Evolutionary conservation across 805 yeast genomes (phyloP).

Genomic region (Cyberlindnera lachancei): DNA sequence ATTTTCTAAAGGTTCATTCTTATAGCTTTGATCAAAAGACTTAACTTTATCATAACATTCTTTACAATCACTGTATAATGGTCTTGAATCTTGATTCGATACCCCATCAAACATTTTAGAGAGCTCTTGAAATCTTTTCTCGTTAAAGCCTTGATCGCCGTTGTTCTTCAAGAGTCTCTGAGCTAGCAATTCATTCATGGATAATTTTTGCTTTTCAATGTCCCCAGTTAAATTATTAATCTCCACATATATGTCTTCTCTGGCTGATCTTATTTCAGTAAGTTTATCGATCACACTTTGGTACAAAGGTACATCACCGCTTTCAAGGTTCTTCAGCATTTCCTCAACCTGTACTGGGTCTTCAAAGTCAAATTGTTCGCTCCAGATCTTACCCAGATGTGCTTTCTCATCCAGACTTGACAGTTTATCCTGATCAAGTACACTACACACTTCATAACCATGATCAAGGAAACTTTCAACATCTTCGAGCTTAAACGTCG

Average conservation of each 20-base stretch:
- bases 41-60: constrained; percentile 18
- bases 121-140: constrained; percentile 3
- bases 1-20: constrained; percentile 12
- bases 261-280: constrained; percentile 13
- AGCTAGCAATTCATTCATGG: background rate
- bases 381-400: background rate
- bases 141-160: constrained; percentile 4
- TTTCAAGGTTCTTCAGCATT: background rate
- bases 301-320: constrained; percentile 4
- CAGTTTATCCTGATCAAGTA: constrained; percentile 11
- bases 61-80: constrained; percentile 23
- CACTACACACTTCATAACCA: constrained; percentile 21
- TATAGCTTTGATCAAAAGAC: constrained; percentile 4
- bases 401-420: constrained; percentile 5
- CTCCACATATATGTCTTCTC: constrained; percentile 5
- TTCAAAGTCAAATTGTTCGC: background rate
- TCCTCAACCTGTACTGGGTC: background rate
- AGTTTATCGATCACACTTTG: constrained; percentile 6
- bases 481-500: constrained; percentile 17
- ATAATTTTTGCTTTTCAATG: background rate
- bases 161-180: constrained; percentile 1
- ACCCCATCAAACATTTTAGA: constrained; percentile 22
- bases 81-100: constrained; percentile 25
- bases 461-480: constrained; percentile 17
- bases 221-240: constrained; percentile 9